Evolutionary conservation across 2,329 filamentous ascomycete genomes (phyloP), one percentile per base, ranked within the genome.

Genomic region (Mycocentrospora acerina): DNA sequence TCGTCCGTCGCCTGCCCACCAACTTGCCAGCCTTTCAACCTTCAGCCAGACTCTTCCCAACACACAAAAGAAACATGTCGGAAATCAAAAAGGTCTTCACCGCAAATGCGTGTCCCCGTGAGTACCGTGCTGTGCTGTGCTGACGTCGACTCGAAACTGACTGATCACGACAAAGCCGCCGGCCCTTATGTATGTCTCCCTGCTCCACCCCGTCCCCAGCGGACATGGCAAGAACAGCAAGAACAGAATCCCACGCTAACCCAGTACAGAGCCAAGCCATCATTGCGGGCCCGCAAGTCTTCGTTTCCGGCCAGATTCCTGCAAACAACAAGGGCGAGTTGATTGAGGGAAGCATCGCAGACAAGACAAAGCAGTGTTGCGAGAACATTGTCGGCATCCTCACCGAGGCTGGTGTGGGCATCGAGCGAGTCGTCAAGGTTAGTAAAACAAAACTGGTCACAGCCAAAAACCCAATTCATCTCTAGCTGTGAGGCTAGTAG

Each of bases 371-470:
- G 51, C 78, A 79, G 57, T 86, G 81, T 75, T 84, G 84, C 71
- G 77, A 86, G 70, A 95, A 94, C 71, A 80, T 96, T 62, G 79
- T 85, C 68, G 86, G 87, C 29, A 88, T 97, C 40, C 81, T 97
- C 35, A 79, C 82, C 44, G 88, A 84, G 57, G 89, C 90, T 16
- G 89, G 88, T 37, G 90, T 86, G 15, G 81, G 79, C 35, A 78
- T 97, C 42, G 71, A 80, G 49, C 87, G 83, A 69, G 85, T 95
- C 31, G 87, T 96, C 72, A 95, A 96, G 79, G 86, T 90, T 40
- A 24, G 51, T 44, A 10, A 7, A 14, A 14, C 28, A 13, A n/a
- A 28, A 29, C 29, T 36, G 10, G n/a, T 24, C 14, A 12, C 15
- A 9, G n/a, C n/a, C n/a, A n/a, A n/a, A n/a, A n/a, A n/a, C n/a